phyloP scores from a whole-genome alignment of 2,329 filamentous ascomycete species.

The Colletotrichum karsti region DNA sequence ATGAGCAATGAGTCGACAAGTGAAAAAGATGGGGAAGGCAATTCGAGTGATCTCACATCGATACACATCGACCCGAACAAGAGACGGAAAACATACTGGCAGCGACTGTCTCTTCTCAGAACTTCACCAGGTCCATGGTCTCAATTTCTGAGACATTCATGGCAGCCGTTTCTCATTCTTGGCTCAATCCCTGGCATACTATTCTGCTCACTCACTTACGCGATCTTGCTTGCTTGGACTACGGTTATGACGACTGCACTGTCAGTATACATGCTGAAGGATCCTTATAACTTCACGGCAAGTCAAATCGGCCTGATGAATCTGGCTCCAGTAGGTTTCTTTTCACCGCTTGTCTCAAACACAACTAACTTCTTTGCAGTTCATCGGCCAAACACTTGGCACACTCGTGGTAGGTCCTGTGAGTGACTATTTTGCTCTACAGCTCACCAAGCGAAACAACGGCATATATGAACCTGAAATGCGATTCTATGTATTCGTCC shows the following conservation, averaged over 20 bases:
- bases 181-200: constrained; percentile 45
- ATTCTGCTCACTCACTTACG: constrained; percentile 45
- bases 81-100: background rate
- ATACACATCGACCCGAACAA: no score
- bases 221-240: constrained; percentile 41
- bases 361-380: constrained; percentile 10
- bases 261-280: constrained; percentile 32
- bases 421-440: background rate
- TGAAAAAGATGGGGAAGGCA: no score
- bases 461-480: background rate
- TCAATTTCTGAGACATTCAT: constrained; percentile 32
- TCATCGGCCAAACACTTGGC: constrained; percentile 48
- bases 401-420: constrained; percentile 40
- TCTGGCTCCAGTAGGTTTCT: constrained; percentile 34
- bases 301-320: constrained; percentile 47
- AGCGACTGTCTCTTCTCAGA: background rate
- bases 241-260: background rate
- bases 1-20: no score
- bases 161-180: background rate
- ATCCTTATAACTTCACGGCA: constrained; percentile 46
- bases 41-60: no score
- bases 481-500: background rate
- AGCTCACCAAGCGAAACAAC: background rate
- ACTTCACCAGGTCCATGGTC: background rate
- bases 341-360: background rate